These are phyloP conservation scores for Hirschfeldia incana DNA, from an alignment of 345 rosid genomes.

Conservation along the genomic window DNA sequence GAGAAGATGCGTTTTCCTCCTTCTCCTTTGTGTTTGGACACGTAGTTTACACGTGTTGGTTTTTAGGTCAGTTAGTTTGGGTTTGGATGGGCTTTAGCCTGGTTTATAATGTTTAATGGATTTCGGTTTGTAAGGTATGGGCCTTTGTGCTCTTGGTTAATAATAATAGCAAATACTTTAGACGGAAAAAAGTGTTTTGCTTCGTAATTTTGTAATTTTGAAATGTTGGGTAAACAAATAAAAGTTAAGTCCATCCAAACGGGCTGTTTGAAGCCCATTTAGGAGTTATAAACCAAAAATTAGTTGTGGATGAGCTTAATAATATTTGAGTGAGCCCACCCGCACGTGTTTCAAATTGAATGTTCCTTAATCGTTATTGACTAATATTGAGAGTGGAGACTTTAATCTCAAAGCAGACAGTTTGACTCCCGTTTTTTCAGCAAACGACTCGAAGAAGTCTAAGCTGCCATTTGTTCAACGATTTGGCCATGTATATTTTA, in stretches of 20 bases:
- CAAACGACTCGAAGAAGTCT: constrained; percentile 18
- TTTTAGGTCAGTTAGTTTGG: no score
- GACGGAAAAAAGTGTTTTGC: no score
- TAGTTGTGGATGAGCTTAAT: neutral
- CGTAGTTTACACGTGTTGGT: no score
- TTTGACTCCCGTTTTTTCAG: constrained; percentile 6
- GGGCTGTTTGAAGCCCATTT: neutral
- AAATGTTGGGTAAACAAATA: neutral
- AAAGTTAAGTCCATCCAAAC: neutral
- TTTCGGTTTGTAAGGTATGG: no score
- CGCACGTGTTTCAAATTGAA: constrained; percentile 9
- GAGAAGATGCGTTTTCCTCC: no score
- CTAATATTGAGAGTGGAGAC: neutral
- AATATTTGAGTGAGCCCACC: constrained; percentile 1
- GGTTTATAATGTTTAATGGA: no score
- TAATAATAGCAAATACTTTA: no score
- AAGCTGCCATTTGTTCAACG: constrained; percentile 26
- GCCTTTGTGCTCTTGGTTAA: no score
- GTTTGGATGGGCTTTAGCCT: no score
- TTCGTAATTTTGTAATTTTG: neutral
- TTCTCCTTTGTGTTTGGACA: no score
- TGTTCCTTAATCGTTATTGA: neutral
- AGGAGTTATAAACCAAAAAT: neutral
- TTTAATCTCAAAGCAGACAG: constrained; percentile 10
- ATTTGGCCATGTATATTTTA: constrained; percentile 18